Evolutionary conservation across 1,284 basidiomycete species (phyloP).

Genomic region (Austroboletus olivaceoglutinosus): DNA sequence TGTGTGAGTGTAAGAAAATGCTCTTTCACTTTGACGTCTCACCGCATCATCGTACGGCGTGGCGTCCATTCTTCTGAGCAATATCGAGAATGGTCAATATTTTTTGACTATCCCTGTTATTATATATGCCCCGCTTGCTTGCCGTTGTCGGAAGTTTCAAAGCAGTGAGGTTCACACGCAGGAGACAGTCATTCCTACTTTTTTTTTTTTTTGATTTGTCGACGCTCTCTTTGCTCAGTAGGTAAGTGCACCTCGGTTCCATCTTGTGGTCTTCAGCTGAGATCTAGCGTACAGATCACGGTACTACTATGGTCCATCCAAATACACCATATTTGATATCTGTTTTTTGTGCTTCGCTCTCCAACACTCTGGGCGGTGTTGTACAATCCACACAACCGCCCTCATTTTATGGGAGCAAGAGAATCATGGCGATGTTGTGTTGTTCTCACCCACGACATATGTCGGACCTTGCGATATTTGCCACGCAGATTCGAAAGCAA

Average conservation of each 20-base stretch:
- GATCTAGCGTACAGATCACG: background rate
- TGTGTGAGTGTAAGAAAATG: slow-evolving; percentile 19
- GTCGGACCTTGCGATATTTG: slow-evolving; percentile 17
- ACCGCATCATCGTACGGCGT: slow-evolving; percentile 55
- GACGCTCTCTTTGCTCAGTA: slow-evolving; percentile 1
- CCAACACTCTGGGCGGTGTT: slow-evolving; percentile 87
- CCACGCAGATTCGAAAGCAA: slow-evolving; percentile 30
- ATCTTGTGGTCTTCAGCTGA: background rate
- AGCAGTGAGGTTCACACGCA: slow-evolving; percentile 55
- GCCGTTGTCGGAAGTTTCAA: slow-evolving; percentile 25
- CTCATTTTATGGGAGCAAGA: slow-evolving; percentile 90
- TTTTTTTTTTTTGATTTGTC: background rate
- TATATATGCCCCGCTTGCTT: slow-evolving; percentile 48
- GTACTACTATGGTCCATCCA: background rate
- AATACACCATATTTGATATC: slow-evolving; percentile 6
- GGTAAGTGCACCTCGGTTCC: slow-evolving; percentile 13
- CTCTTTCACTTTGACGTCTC: slow-evolving; percentile 81
- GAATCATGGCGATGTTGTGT: slow-evolving; percentile 19
- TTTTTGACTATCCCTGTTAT: slow-evolving; percentile 32
- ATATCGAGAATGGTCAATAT: slow-evolving; percentile 44
- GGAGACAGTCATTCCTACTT: slow-evolving; percentile 44
- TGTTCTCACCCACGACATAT: slow-evolving; percentile 30
- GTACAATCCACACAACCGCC: slow-evolving; percentile 61
- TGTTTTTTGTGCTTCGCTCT: slow-evolving; percentile 46
- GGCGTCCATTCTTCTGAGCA: slow-evolving; percentile 83